A percentile compares a stretch with the other conserved stretches of the same genome.
Conservation (phyloP, 148 eudicot species). For the Chenopodium formosanum region DNA sequence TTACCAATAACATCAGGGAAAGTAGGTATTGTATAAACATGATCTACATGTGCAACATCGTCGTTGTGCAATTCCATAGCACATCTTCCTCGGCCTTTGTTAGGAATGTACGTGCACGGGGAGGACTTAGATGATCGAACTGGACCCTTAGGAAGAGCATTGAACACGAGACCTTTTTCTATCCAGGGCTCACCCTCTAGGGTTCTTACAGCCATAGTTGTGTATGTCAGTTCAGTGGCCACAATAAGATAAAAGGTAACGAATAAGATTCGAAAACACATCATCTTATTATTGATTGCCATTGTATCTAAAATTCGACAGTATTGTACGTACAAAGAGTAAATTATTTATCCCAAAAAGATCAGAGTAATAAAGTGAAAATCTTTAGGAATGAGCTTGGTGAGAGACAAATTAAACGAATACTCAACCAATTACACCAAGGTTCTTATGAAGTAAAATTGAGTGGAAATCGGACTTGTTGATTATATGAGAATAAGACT, state of each 20-base stretch:
- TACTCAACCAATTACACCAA: no score
- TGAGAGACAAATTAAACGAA: no score
- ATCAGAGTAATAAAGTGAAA: no score
- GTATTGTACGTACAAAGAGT: no score
- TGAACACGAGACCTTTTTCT: constrained; percentile 8
- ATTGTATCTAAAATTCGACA: not conserved
- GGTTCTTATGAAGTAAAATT: no score
- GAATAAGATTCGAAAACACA: not conserved
- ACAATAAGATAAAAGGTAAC: not conserved
- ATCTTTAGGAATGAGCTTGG: no score
- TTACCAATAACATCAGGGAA: constrained; percentile 7
- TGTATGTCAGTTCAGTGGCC: not conserved
- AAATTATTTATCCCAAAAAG: no score
- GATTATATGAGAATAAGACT: no score
- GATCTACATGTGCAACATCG: not conserved
- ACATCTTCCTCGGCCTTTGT: constrained; percentile 19
- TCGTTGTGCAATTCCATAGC: constrained; percentile 14
- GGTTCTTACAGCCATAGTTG: constrained; percentile 13
- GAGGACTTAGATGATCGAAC: constrained; percentile 13
- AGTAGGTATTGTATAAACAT: not conserved
- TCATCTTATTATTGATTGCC: constrained; percentile 2
- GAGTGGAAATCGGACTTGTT: no score
- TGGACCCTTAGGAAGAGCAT: constrained; percentile 20
- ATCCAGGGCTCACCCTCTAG: constrained; percentile 5
- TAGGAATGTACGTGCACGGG: constrained; percentile 21